Percentiles rank a stretch among this genome's conserved stretches.
These are phyloP conservation scores for Diversispora epigaea DNA, from an alignment of 192 early-diverging fungal genomes.

Conservation along the genomic window DNA sequence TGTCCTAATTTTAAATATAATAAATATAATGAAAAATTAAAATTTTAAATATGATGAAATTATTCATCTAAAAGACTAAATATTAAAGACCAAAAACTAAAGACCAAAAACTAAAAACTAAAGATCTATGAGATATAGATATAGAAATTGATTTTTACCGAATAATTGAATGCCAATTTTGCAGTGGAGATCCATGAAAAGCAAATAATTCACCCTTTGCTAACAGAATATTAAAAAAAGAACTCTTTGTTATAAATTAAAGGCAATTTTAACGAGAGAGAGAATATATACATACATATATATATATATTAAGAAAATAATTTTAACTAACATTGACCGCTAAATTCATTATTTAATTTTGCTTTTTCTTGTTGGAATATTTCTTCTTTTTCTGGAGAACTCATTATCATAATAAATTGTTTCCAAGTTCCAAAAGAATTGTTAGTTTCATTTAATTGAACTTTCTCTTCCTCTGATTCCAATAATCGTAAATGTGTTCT, in stretches of 20 bases:
- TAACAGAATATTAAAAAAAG: background rate
- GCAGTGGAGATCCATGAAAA: constrained; percentile 34
- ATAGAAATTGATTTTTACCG: constrained; percentile 8
- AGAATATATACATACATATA: no score
- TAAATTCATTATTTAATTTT: constrained; percentile 13
- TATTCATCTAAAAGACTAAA: background rate
- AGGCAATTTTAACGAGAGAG: no score
- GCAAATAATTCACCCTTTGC: constrained; percentile 35
- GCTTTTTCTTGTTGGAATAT: constrained; percentile 37
- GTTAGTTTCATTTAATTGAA: constrained; percentile 39
- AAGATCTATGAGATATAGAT: no score
- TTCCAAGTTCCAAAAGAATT: constrained; percentile 27
- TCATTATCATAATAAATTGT: constrained; percentile 48
- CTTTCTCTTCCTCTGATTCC: constrained; percentile 37
- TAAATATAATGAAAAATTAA: background rate
- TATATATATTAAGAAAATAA: background rate
- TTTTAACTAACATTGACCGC: constrained; percentile 21
- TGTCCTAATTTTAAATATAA: constrained; percentile 28
- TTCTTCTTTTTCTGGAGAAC: constrained; percentile 47
- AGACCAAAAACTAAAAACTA: no score
- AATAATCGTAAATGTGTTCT: constrained; percentile 43
- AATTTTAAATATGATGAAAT: no score
- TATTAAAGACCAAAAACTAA: background rate
- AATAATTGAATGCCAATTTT: constrained; percentile 51
- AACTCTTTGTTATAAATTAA: no score